Conservation (phyloP, 768 basidiomycete genomes). For the Phanerodontia chrysosporium region DNA sequence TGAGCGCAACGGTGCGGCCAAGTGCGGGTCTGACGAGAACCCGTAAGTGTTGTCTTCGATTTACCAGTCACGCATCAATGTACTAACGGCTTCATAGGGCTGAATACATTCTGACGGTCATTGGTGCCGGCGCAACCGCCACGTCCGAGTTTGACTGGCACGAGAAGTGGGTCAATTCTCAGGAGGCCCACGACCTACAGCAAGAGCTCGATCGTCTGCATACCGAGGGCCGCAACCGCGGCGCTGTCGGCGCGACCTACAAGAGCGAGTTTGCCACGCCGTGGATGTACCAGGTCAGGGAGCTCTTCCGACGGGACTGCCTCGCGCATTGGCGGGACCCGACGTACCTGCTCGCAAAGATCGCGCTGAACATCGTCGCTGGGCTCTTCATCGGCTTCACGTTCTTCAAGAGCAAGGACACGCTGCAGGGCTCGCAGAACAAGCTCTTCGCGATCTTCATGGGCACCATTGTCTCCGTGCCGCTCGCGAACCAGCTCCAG, state of each 20-base stretch:
- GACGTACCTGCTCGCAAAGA: slow-evolving; percentile 56
- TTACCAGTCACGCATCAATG: neutral
- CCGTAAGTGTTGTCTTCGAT: slow-evolving; percentile 46
- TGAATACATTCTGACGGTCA: slow-evolving; percentile 44
- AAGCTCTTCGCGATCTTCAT: slow-evolving; percentile 63
- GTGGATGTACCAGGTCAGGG: slow-evolving; percentile 45
- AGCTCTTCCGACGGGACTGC: slow-evolving; percentile 42
- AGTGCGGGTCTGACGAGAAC: slow-evolving; percentile 63
- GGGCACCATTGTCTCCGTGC: slow-evolving; percentile 45
- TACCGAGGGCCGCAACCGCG: slow-evolving; percentile 27
- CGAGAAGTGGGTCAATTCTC: slow-evolving; percentile 41
- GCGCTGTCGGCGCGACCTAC: slow-evolving; percentile 16
- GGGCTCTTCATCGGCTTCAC: slow-evolving; percentile 61
- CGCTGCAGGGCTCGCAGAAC: slow-evolving; percentile 57
- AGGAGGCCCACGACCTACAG: slow-evolving; percentile 34
- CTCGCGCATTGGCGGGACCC: slow-evolving; percentile 52
- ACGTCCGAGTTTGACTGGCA: slow-evolving; percentile 45
- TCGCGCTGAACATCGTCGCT: slow-evolving; percentile 47
- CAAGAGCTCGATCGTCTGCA: slow-evolving; percentile 42
- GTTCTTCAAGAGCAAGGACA: slow-evolving; percentile 52
- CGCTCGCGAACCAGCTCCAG: slow-evolving; percentile 61
- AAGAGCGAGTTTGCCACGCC: slow-evolving; percentile 44
- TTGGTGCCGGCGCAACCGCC: slow-evolving; percentile 49
- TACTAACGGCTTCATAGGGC: slow-evolving; percentile 27
- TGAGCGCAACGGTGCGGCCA: slow-evolving; percentile 58